phyloP scores from a whole-genome alignment of 345 rosid species.

The Aquilaria yunnanensis region DNA sequence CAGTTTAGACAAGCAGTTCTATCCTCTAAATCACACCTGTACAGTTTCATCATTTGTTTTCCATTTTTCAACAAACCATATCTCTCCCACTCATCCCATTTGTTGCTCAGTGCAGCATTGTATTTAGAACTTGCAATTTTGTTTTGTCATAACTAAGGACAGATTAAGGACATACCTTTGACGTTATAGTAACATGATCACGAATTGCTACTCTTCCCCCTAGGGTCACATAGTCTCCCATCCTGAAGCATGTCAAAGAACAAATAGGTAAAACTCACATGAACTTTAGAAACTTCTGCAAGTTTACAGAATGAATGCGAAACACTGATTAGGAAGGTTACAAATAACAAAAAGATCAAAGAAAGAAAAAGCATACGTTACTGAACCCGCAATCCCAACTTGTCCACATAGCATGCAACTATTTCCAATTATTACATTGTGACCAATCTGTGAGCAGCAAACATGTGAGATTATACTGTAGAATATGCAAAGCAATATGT shows the following conservation, averaged over 20 bases:
- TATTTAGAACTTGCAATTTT: neutral
- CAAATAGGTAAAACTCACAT: neutral
- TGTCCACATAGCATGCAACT: constrained; percentile 85
- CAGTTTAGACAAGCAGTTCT: too few relatives aligned
- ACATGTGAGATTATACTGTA: constrained; percentile 5
- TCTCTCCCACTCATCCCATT: neutral
- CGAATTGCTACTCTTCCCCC: constrained; percentile 72
- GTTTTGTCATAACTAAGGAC: constrained; percentile 1
- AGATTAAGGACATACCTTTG: constrained; percentile 40
- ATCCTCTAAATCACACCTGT: too few relatives aligned
- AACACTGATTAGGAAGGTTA: neutral
- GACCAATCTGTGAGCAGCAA: constrained; percentile 53
- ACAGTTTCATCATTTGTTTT: too few relatives aligned
- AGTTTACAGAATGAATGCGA: neutral
- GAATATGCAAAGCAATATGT: neutral
- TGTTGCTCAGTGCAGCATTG: neutral
- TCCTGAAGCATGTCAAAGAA: constrained; percentile 24
- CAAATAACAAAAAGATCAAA: neutral
- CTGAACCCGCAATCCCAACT: constrained; percentile 88
- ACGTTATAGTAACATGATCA: constrained; percentile 60
- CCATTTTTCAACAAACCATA: too few relatives aligned
- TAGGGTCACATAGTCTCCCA: constrained; percentile 62
- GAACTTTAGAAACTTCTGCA: constrained; percentile 7
- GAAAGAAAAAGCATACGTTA: constrained; percentile 38
- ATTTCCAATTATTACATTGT: constrained; percentile 67